A percentile compares a stretch with the other conserved stretches of the same genome.
These are phyloP conservation scores for Plasmodium sp. DNA, from an alignment of 169 alveolate species.

Conservation along the genomic window DNA sequence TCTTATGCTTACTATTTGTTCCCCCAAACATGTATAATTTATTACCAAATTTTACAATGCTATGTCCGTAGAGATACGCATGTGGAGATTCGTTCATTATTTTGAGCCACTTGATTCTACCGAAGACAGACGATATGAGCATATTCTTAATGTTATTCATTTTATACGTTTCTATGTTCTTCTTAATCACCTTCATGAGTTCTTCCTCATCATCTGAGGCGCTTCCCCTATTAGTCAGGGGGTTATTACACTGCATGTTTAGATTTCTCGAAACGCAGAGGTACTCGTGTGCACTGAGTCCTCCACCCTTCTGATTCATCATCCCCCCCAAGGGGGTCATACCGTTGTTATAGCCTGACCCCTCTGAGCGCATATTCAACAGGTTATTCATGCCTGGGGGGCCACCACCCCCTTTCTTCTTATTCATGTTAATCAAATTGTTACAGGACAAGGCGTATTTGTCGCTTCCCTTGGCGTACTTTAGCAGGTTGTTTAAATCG, in stretches of 20 bases:
- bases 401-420: not conserved
- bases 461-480: slow-evolving; percentile 31
- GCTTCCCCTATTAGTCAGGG: not conserved
- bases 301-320: not conserved
- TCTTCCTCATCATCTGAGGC: slow-evolving; percentile 62
- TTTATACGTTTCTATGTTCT: slow-evolving; percentile 66
- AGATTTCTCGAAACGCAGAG: slow-evolving; percentile 23
- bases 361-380: slow-evolving; percentile 15
- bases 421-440: slow-evolving; percentile 16
- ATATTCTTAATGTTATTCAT: slow-evolving; percentile 68
- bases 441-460: slow-evolving; percentile 20
- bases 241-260: not conserved
- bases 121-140: slow-evolving; percentile 67
- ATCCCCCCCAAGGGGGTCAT: not conserved
- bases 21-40: slow-evolving; percentile 91
- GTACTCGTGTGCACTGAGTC: slow-evolving; percentile 1
- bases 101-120: slow-evolving; percentile 71
- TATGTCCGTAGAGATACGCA: slow-evolving; percentile 82
- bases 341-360: not conserved
- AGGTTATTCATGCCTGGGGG: not conserved
- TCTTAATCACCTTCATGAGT: slow-evolving; percentile 56
- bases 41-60: slow-evolving; percentile 87
- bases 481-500: slow-evolving; percentile 22
- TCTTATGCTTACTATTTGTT: slow-evolving; percentile 83
- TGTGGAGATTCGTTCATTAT: slow-evolving; percentile 75